phyloP scores from a whole-genome alignment of 495 filamentous ascomycete species.

The Podospora pseudopauciseta region DNA sequence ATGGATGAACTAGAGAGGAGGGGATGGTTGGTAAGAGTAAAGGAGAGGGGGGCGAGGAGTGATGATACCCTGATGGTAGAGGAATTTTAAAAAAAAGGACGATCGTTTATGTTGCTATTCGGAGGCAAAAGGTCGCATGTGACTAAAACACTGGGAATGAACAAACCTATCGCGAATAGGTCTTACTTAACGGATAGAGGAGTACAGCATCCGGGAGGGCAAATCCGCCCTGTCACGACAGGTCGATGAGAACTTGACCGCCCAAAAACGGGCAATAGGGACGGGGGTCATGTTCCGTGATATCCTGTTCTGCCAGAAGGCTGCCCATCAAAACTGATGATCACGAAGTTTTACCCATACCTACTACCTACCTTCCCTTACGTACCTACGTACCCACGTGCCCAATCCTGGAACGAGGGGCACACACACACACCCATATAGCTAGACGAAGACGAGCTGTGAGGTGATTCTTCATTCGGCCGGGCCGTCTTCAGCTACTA shows the following conservation, averaged over 20 bases:
- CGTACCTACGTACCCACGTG: background rate
- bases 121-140: background rate
- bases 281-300: too few species aligned
- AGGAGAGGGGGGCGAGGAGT: too few species aligned
- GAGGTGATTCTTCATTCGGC: too few species aligned
- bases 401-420: background rate
- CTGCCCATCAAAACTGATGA: background rate
- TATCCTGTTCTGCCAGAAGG: background rate
- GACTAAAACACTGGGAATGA: background rate
- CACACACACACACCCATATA: background rate
- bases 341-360: background rate
- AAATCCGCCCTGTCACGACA: background rate
- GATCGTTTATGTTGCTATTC: too few species aligned
- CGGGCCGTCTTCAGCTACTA: too few species aligned
- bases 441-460: background rate
- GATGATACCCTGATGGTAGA: background rate
- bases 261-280: too few species aligned
- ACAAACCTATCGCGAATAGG: background rate
- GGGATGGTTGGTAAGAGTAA: background rate
- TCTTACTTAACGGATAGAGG: background rate
- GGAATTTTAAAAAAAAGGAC: background rate
- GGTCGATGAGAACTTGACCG: too few species aligned
- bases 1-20: slow-evolving; percentile 57
- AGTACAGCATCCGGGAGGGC: background rate
- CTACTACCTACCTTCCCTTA: too few species aligned